Conservation (phyloP, 495 filamentous ascomycete species). For the Hypoxylon trugodes region DNA sequence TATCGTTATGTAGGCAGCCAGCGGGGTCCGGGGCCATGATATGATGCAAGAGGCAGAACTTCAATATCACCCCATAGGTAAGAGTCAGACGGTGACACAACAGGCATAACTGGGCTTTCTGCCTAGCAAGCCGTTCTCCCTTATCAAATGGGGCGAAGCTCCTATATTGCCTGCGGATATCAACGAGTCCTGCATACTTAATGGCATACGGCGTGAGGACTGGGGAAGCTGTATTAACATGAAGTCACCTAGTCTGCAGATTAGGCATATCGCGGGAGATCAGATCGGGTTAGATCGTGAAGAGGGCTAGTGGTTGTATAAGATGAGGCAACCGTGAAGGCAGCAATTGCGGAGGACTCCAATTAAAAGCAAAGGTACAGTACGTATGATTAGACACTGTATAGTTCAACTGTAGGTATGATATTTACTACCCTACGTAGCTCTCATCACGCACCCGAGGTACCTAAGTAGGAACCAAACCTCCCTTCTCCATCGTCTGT, state of each 20-base stretch:
- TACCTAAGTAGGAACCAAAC: slow-evolving; percentile 14
- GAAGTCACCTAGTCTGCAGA: too few relatives aligned
- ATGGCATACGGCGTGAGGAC: neutral
- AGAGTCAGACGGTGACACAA: neutral
- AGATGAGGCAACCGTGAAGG: too few relatives aligned
- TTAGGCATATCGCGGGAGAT: too few relatives aligned
- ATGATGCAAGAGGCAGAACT: slow-evolving; percentile 4
- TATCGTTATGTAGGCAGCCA: slow-evolving; percentile 16
- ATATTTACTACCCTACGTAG: neutral
- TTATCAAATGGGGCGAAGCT: neutral
- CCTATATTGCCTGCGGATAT: neutral
- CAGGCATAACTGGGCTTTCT: neutral
- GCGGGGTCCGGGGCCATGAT: neutral
- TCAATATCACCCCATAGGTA: neutral
- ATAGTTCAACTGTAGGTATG: neutral
- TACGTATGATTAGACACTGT: neutral
- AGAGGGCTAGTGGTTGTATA: too few relatives aligned
- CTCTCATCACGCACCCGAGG: neutral
- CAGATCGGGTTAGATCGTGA: too few relatives aligned
- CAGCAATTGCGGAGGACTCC: neutral
- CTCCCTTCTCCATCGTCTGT: slow-evolving; percentile 56
- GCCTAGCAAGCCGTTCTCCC: neutral
- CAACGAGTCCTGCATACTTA: neutral
- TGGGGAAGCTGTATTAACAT: too few relatives aligned
- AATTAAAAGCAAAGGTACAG: neutral